These are phyloP conservation scores for Amborella trichopoda DNA, from an alignment of 164 flowering plant genomes.

Conservation along the genomic window DNA sequence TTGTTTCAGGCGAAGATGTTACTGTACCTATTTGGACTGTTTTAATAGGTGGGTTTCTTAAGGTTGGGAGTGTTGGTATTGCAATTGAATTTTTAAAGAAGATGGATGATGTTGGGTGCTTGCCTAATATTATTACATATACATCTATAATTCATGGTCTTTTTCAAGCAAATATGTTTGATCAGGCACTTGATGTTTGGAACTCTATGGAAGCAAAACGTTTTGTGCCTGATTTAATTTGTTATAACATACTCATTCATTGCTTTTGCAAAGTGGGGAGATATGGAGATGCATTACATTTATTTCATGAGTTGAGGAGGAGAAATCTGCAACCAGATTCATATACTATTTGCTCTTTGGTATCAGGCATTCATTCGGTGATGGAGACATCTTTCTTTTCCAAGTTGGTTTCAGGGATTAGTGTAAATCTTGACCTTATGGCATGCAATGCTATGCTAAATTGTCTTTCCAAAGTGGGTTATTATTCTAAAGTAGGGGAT, in stretches of 20 bases:
- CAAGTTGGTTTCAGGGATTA: slow-evolving; percentile 14
- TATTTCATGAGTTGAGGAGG: slow-evolving; percentile 21
- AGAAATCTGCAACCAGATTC: slow-evolving; percentile 36
- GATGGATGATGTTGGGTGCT: slow-evolving; percentile 32
- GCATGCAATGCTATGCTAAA: slow-evolving; percentile 36
- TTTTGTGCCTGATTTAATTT: slow-evolving; percentile 35
- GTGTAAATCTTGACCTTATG: slow-evolving; percentile 30
- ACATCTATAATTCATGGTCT: slow-evolving; percentile 46
- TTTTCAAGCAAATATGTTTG: slow-evolving; percentile 21
- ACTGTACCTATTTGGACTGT: slow-evolving; percentile 43
- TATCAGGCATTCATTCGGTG: slow-evolving; percentile 24
- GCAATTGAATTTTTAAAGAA: slow-evolving; percentile 29
- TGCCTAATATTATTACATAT: slow-evolving; percentile 50
- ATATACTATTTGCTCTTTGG: slow-evolving; percentile 38
- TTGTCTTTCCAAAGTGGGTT: slow-evolving; percentile 34
- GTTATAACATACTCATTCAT: slow-evolving; percentile 46
- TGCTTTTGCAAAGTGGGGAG: slow-evolving; percentile 34
- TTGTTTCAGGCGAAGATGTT: slow-evolving; percentile 21
- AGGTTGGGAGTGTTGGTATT: slow-evolving; percentile 15
- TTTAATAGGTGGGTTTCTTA: slow-evolving; percentile 41
- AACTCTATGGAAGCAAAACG: slow-evolving; percentile 22
- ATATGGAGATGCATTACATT: slow-evolving; percentile 32
- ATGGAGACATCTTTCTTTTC: slow-evolving; percentile 21
- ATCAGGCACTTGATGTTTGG: slow-evolving; percentile 20
- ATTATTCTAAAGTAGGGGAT: slow-evolving; percentile 25